Evolutionary conservation across 371 early-diverging fungal species (phyloP).

Genomic region (Hamiltosporidium tvaerminnensis): DNA sequence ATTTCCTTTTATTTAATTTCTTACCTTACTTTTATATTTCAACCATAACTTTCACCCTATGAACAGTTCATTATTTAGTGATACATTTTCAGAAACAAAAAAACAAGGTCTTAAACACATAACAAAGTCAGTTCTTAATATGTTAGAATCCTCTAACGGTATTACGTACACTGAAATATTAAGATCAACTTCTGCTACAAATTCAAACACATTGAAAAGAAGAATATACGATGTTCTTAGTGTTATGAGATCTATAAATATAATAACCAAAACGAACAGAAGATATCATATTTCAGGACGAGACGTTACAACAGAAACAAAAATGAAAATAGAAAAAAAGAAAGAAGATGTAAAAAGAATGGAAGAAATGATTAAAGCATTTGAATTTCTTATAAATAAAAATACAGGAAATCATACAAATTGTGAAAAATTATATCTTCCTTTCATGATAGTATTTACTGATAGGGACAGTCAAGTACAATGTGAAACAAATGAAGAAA

Average conservation of each 20-base stretch:
- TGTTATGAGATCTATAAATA: neutral
- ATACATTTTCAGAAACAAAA: neutral
- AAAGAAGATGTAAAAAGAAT: neutral
- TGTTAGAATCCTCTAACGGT: neutral
- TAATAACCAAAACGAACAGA: neutral
- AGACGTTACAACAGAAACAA: neutral
- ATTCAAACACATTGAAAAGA: neutral
- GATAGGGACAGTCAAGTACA: neutral
- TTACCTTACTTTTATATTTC: too few relatives aligned
- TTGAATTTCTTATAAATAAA: neutral
- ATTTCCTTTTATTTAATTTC: too few relatives aligned
- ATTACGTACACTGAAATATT: neutral
- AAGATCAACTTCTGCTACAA: neutral
- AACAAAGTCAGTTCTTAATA: neutral
- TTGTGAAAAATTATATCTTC: neutral
- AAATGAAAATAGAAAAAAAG: neutral
- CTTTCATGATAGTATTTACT: neutral
- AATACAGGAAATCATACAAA: neutral
- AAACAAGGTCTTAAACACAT: neutral
- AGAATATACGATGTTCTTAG: neutral
- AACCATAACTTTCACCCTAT: too few relatives aligned
- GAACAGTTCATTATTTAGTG: too few relatives aligned
- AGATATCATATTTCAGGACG: neutral
- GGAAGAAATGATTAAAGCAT: neutral
- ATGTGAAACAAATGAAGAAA: neutral